Percentiles rank a stretch among this genome's conserved stretches.
phyloP scores from a whole-genome alignment of 2,329 filamentous ascomycete species.

The Xenoacremonium recifei region DNA sequence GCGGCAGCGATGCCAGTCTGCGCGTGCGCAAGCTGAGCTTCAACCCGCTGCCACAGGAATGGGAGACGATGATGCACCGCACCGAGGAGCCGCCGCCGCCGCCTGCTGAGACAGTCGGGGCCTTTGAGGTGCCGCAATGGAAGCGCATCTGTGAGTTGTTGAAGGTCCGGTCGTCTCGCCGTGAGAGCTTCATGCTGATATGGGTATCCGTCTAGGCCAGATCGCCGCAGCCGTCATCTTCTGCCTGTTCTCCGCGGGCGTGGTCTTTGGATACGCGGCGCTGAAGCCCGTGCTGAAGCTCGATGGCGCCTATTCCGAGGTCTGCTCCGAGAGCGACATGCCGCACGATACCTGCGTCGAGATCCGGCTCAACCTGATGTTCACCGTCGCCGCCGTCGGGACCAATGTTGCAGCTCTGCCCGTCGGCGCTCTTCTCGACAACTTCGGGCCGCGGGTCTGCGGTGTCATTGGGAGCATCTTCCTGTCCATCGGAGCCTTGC shows the following conservation, averaged over 20 bases:
- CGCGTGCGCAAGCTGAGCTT: constrained; percentile 51
- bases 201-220: constrained; percentile 21
- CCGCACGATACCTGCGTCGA: constrained; percentile 40
- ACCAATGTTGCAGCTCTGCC: constrained; percentile 87
- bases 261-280: constrained; percentile 83
- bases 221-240: constrained; percentile 27
- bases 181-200: constrained; percentile 5
- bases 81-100: constrained; percentile 29
- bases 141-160: constrained; percentile 48
- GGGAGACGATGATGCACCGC: constrained; percentile 42
- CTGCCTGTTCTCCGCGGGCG: constrained; percentile 74
- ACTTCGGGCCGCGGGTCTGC: constrained; percentile 75
- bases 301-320: constrained; percentile 68
- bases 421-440: constrained; percentile 80
- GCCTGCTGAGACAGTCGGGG: constrained; percentile 44
- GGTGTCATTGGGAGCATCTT: constrained; percentile 68
- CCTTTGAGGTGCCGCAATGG: constrained; percentile 55
- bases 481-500: constrained; percentile 65
- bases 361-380: constrained; percentile 81
- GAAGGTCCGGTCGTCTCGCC: not conserved
- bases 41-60: constrained; percentile 53
- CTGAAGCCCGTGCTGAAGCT: constrained; percentile 76
- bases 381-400: constrained; percentile 82
- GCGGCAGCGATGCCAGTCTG: constrained; percentile 45
- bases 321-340: constrained; percentile 45